Evolutionary conservation across 108 stramenopile genomes (phyloP), one percentile per base, ranked within the genome.

Genomic region (Cylindrotheca closterium): DNA sequence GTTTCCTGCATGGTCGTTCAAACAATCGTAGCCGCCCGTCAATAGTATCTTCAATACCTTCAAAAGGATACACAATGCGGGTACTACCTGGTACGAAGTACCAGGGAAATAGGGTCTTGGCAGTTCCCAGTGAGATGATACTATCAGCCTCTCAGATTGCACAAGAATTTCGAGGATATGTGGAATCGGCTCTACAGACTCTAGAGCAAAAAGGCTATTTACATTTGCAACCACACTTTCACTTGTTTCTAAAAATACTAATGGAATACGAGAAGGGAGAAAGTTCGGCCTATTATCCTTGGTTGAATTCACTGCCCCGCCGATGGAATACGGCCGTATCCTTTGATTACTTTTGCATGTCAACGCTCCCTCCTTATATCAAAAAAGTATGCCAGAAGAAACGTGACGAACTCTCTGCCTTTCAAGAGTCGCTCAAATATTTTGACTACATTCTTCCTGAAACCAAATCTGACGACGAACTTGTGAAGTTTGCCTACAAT

Each of bases 261-360:
- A 56, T 67, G n/a, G 83, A 84, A 64, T 84, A 77, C 46, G 80
- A 84, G 33, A 29, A 30, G 21, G 75, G 71, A 17, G 71, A 72
- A n/a, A 52, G 67, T 42, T 78, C 76, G 29, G 62, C 75, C 7
- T 85, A 65, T 53, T 60, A 51, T 31, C 79, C 84, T 27, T 85
- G 65, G 53, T 47, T 85, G 48, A 75, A 85, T 49, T 33, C 60
- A 0, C 19, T 85, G 49, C 84, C 84, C 24, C 63, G 84, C 18
- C 33, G 54, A 47, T 85, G 63, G 48, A 73, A 50, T 31, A 81
- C 54, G 27, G 68, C 74, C 33, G 71, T 70, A 23, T 65, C 62
- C 53, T 73, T 84, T 75, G 51, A 50, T 29, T 37, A 62, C 12
- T 62, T 29, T 47, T 1, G 25, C 2, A 45, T 45, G 59, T 45